Evolutionary conservation across 805 yeast genomes (phyloP).

Genomic region (Candida easanensis): DNA sequence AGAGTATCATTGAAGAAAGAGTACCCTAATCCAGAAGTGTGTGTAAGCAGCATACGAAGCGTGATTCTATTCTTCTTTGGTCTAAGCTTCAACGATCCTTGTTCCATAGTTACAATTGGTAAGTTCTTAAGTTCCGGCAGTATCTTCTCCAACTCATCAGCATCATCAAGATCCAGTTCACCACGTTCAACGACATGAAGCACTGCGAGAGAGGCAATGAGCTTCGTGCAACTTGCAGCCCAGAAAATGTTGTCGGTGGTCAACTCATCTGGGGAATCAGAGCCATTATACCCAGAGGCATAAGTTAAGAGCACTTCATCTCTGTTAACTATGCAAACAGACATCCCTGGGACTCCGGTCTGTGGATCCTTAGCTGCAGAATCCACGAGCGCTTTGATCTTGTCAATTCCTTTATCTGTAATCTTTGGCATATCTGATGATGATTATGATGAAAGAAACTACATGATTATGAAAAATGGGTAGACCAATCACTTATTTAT

Average conservation of each 20-base stretch:
- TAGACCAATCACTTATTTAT: too few species aligned
- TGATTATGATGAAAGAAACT: not conserved
- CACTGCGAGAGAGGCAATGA: conserved; percentile 28
- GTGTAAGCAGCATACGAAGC: conserved; percentile 33
- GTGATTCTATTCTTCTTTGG: conserved; percentile 32
- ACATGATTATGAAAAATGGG: too few species aligned
- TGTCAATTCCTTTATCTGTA: too few species aligned
- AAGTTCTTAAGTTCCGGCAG: conserved; percentile 31
- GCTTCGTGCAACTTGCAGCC: conserved; percentile 33
- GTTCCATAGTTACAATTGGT: conserved; percentile 25
- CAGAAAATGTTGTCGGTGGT: conserved; percentile 28
- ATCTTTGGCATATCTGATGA: not conserved
- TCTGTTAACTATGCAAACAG: conserved; percentile 7
- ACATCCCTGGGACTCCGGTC: conserved; percentile 5
- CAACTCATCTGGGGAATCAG: conserved; percentile 7
- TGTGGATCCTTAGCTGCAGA: too few species aligned
- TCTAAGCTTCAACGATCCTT: conserved; percentile 23
- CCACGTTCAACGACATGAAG: conserved; percentile 35
- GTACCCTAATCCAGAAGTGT: conserved; percentile 40
- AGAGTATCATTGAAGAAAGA: conserved; percentile 28
- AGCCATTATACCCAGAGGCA: conserved; percentile 20
- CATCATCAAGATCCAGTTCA: conserved; percentile 28
- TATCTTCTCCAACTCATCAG: conserved; percentile 29
- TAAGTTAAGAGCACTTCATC: conserved; percentile 19
- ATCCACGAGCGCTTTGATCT: too few species aligned